phyloP scores from a whole-genome alignment of 768 basidiomycete species.

The Daedalea quercina region DNA sequence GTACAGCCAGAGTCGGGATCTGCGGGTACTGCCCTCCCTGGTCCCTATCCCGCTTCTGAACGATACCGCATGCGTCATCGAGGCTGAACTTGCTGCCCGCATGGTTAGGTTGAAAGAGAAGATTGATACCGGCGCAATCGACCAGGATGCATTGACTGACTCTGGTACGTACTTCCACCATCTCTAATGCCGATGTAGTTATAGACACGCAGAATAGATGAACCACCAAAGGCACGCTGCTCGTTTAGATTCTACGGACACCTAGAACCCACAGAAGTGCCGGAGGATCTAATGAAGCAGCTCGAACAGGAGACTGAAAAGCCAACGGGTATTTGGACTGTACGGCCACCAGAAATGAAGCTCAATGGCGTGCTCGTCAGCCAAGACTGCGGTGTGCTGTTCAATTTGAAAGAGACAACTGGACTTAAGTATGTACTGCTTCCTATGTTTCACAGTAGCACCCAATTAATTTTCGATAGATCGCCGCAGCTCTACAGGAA shows the following conservation, averaged over 20 bases:
- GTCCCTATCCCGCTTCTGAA: constrained; percentile 53
- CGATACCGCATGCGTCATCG: constrained; percentile 50
- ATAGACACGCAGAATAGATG: too few relatives aligned
- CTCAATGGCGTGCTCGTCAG: constrained; percentile 68
- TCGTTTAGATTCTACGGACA: constrained; percentile 64
- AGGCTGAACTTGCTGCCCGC: constrained; percentile 51
- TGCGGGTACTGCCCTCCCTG: constrained; percentile 58
- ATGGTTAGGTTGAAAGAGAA: constrained; percentile 54
- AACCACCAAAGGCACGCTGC: constrained; percentile 45
- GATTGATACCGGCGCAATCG: constrained; percentile 26
- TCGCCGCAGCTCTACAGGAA: constrained; percentile 36
- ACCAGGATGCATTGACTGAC: background rate
- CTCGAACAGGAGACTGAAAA: constrained; percentile 68
- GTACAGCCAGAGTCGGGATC: constrained; percentile 50
- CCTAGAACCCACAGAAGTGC: constrained; percentile 46
- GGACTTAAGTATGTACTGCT: constrained; percentile 55
- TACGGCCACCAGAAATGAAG: constrained; percentile 45
- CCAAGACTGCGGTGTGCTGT: constrained; percentile 72
- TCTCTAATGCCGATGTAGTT: too few relatives aligned
- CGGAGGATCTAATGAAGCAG: constrained; percentile 53
- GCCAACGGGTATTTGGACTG: constrained; percentile 66
- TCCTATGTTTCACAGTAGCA: background rate
- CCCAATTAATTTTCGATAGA: constrained; percentile 6
- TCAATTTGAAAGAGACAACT: constrained; percentile 55
- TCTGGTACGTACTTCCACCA: constrained; percentile 1